Percentiles rank a stretch among this genome's conserved stretches.
These are phyloP conservation scores for Cladorrhinum samala DNA, from an alignment of 495 filamentous ascomycete species.

Conservation along the genomic window DNA sequence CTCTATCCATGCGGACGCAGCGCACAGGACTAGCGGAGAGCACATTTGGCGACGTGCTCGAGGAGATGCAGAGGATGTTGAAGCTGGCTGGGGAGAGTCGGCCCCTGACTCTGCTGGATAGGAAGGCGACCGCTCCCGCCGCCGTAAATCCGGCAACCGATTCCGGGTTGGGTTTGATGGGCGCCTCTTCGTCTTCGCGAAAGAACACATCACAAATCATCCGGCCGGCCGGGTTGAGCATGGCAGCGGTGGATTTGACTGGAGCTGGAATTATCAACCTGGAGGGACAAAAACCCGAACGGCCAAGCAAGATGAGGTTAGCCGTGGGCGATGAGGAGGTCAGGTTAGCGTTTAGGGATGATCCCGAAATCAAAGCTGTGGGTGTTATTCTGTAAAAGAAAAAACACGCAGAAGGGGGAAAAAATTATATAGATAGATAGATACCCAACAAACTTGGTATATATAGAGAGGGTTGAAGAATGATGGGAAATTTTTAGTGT, in stretches of 20 bases:
- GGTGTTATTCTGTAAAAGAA: slow-evolving; percentile 39
- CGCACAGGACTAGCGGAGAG: slow-evolving; percentile 82
- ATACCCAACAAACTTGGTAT: too few relatives aligned
- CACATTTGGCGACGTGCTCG: slow-evolving; percentile 81
- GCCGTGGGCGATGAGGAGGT: slow-evolving; percentile 88
- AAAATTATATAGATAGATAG: not conserved
- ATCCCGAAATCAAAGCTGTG: slow-evolving; percentile 75
- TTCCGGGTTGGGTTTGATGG: not conserved
- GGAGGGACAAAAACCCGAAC: slow-evolving; percentile 70
- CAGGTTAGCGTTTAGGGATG: slow-evolving; percentile 76
- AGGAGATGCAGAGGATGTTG: slow-evolving; percentile 74
- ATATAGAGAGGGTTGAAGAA: too few relatives aligned
- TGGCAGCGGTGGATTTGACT: slow-evolving; percentile 71
- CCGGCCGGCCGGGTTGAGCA: slow-evolving; percentile 60
- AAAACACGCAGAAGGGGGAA: slow-evolving; percentile 2
- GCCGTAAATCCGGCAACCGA: slow-evolving; percentile 8
- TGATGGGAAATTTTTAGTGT: too few relatives aligned
- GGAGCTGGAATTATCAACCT: slow-evolving; percentile 83
- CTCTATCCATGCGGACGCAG: slow-evolving; percentile 69
- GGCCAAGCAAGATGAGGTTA: slow-evolving; percentile 79
- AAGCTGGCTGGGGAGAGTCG: slow-evolving; percentile 48
- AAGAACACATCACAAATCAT: slow-evolving; percentile 5
- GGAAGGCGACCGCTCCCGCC: slow-evolving; percentile 3
- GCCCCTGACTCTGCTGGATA: slow-evolving; percentile 27
- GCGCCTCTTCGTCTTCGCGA: not conserved